phyloP scores from a whole-genome alignment of 2,329 filamentous ascomycete genomes.

The Colletotrichum sp. region DNA sequence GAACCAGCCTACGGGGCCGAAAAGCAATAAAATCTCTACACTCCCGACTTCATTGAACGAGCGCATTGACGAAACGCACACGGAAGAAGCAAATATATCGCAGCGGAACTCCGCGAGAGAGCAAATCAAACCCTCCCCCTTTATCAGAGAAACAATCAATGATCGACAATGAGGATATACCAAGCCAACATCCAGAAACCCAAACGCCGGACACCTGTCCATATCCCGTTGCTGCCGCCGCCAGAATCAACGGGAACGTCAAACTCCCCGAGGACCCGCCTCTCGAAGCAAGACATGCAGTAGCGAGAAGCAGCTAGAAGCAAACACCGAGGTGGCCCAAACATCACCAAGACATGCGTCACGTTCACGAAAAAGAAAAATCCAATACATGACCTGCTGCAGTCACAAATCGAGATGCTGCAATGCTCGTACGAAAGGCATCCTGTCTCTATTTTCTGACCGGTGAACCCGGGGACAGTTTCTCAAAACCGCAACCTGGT shows the following conservation, averaged over 20 bases:
- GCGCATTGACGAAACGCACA: neutral
- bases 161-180: neutral
- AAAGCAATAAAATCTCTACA: neutral
- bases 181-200: neutral
- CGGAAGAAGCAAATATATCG: neutral
- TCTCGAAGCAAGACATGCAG: neutral
- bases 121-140: neutral
- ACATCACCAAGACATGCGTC: neutral
- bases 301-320: neutral
- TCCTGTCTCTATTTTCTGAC: neutral
- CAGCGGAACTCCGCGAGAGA: neutral
- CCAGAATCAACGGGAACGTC: neutral
- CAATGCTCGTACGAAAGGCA: neutral
- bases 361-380: neutral
- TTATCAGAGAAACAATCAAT: neutral
- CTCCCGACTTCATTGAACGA: neutral
- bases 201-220: neutral
- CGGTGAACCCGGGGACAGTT: neutral
- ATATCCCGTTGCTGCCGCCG: neutral
- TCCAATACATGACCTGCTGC: neutral
- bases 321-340: neutral
- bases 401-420: neutral
- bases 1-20: neutral
- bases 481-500: neutral
- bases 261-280: neutral